Percentiles rank a stretch among this genome's conserved stretches.
Conservation (phyloP, 805 yeast genomes). For the Yarrowia bubula region DNA sequence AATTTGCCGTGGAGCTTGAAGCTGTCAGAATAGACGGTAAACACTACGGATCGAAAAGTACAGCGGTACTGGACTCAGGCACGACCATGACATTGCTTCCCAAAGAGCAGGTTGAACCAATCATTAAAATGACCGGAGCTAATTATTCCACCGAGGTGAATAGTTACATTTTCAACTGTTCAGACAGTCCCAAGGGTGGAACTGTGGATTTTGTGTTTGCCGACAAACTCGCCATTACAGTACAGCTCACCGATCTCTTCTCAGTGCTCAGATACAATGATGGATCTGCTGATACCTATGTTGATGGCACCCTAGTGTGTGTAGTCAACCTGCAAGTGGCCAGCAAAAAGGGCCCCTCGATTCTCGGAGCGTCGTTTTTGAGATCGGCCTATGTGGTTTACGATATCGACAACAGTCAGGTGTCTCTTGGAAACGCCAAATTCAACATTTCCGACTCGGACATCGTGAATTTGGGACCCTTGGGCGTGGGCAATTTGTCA, state of each 20-base stretch:
- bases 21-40: slow-evolving; percentile 21
- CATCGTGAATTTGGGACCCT: neutral
- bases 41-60: neutral
- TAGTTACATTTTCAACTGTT: slow-evolving; percentile 43
- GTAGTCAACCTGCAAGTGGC: neutral
- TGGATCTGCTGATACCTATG: neutral
- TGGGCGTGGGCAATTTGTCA: neutral
- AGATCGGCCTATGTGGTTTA: slow-evolving; percentile 1
- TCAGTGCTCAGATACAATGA: slow-evolving; percentile 28
- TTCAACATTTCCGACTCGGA: neutral
- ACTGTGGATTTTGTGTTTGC: slow-evolving; percentile 70
- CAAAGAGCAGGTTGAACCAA: slow-evolving; percentile 38
- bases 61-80: slow-evolving; percentile 50
- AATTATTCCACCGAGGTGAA: slow-evolving; percentile 45
- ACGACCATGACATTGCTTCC: slow-evolving; percentile 47
- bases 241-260: slow-evolving; percentile 70
- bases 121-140: slow-evolving; percentile 51
- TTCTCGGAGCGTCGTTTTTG: slow-evolving; percentile 1
- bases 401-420: slow-evolving; percentile 5
- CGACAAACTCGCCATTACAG: slow-evolving; percentile 84
- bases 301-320: slow-evolving; percentile 1
- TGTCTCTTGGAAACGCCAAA: neutral
- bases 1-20: neutral
- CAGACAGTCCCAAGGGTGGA: neutral
- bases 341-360: neutral